These are phyloP conservation scores for Nakaseomyces uthaithaninus DNA, from an alignment of 1,139 yeast species.

Conservation along the genomic window DNA sequence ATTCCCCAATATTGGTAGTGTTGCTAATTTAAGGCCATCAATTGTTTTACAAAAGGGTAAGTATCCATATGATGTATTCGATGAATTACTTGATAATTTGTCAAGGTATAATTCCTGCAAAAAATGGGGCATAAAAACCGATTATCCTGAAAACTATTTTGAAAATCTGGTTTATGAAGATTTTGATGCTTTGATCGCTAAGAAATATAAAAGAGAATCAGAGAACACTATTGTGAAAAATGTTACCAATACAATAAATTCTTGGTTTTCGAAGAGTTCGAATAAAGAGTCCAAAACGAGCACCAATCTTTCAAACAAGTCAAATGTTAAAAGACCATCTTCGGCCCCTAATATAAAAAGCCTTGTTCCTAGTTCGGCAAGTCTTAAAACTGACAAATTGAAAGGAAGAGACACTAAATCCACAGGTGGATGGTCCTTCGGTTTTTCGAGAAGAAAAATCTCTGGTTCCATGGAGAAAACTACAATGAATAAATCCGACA, in stretches of 20 bases:
- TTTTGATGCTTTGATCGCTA: constrained; percentile 1
- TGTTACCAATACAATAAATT: constrained; percentile 11
- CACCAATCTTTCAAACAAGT: constrained; percentile 1
- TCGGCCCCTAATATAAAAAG: constrained; percentile 1
- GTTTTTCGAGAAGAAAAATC: neutral
- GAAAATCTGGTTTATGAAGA: constrained; percentile 1
- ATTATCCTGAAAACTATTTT: neutral
- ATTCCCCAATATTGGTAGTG: constrained; percentile 18
- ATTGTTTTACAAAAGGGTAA: constrained; percentile 19
- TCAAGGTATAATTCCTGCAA: constrained; percentile 4
- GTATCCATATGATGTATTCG: constrained; percentile 26
- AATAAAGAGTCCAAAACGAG: constrained; percentile 5
- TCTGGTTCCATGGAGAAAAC: neutral
- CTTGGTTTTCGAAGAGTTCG: constrained; percentile 14
- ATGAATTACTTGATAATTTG: constrained; percentile 15
- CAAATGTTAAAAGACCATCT: neutral
- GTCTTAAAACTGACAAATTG: neutral
- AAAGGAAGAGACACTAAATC: neutral
- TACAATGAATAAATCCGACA: neutral
- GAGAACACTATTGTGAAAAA: neutral
- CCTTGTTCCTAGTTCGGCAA: neutral
- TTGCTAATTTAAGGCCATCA: constrained; percentile 19
- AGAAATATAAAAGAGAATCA: neutral
- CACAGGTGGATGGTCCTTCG: constrained; percentile 3
- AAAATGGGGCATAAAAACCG: constrained; percentile 4